Percentiles rank a stretch among this genome's conserved stretches.
Evolutionary conservation across 2,329 filamentous ascomycete genomes (phyloP).

Genomic region (Pyricularia pennisetigena): DNA sequence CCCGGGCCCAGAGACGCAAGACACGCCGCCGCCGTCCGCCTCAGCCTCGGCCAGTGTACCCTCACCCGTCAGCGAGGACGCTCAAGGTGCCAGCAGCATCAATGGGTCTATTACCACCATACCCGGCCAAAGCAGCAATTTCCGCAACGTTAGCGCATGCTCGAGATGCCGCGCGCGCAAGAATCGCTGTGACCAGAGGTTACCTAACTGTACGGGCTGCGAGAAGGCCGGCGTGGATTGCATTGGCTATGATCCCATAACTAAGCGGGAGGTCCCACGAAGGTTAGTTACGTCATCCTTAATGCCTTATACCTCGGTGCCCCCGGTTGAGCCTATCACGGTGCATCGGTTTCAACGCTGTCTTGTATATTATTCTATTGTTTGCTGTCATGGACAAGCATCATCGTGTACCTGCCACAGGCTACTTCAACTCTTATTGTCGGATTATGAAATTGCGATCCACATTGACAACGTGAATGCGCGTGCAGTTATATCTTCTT

Average conservation of each 20-base stretch:
- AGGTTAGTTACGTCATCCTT: conserved; percentile 50
- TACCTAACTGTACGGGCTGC: conserved; percentile 85
- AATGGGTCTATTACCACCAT: conserved; percentile 25
- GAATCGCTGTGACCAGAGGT: conserved; percentile 87
- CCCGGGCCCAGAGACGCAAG: conserved; percentile 28
- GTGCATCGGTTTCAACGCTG: neutral
- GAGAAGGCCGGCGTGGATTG: conserved; percentile 88
- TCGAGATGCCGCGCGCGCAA: conserved; percentile 88
- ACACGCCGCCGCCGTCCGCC: conserved; percentile 28
- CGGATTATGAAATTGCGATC: neutral
- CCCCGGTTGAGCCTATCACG: neutral
- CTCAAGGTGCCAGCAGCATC: conserved; percentile 16
- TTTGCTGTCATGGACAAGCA: neutral
- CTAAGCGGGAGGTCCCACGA: conserved; percentile 88
- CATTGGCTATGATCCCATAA: conserved; percentile 93
- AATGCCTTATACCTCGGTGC: neutral
- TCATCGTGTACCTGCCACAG: neutral
- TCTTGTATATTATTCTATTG: neutral
- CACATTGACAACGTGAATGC: neutral
- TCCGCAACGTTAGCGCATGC: conserved; percentile 87
- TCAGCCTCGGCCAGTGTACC: conserved; percentile 23
- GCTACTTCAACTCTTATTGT: neutral
- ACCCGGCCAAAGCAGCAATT: conserved; percentile 52
- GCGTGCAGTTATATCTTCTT: conserved; percentile 77
- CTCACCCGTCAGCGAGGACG: conserved; percentile 20